Evolutionary conservation across 1,284 basidiomycete genomes (phyloP), one percentile per base, ranked within the genome.

Genomic region (Heliocybe sulcata): DNA sequence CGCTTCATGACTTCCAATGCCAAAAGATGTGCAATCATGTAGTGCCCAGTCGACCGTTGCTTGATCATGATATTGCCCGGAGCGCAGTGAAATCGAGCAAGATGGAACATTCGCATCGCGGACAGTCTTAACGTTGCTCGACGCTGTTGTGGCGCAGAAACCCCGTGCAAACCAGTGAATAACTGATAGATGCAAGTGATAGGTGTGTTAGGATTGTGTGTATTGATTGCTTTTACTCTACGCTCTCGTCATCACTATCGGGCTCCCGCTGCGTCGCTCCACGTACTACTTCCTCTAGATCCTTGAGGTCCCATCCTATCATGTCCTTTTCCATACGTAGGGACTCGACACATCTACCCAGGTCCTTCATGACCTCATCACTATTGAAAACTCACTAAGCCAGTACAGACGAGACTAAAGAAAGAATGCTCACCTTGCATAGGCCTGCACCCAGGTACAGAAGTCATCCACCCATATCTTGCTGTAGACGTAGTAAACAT

Each of bases 401-500:
- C n/a, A 55, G 23, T 31, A 22, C 47, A 45, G 35, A 54, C 45
- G 20, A 25, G 29, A 52, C 55, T n/a, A n/a, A n/a, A n/a, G n/a
- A n/a, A n/a, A n/a, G 54, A 54, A 29, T 25, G 8, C 75, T 60
- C 59, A 84, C 89, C 75, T 80, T 25, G 83, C 80, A 63, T 75
- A 73, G 14, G 77, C 72, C 62, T 87, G 85, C 35, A 79, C 72
- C 89, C 89, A 91, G 16, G 82, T 76, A 61, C 85, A 87, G 62
- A 88, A 84, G 64, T 91, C 90, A 59, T 90, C 85, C 42, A 90
- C 59, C 89, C 89, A 92, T 45, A 91, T 78, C 64, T 89, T 90
- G 67, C 81, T 85, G 67, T 90, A 92, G 23, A 90, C 75, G 65
- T 90, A 90, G 69, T 91, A 92, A 11, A 87, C 84, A 58, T 90